These are phyloP conservation scores for Fraxinus dipetala DNA, from an alignment of 305 asterid genomes.

Conservation along the genomic window DNA sequence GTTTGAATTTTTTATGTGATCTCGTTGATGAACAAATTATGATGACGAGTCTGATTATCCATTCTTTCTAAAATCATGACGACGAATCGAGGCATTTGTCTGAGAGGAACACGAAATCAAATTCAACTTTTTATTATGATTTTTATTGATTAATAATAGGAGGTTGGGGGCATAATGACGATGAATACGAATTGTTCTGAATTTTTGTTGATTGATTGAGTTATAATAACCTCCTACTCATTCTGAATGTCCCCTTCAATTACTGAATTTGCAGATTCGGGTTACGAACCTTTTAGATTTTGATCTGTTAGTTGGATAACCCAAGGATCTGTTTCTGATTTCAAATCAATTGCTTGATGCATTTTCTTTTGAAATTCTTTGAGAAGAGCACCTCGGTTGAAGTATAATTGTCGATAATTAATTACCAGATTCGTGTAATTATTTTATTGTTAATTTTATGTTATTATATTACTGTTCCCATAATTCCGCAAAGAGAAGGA, in stretches of 20 bases:
- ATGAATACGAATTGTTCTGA: background rate
- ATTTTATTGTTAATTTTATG: background rate
- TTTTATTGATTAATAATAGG: background rate
- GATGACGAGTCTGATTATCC: constrained; percentile 18
- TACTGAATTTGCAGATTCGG: background rate
- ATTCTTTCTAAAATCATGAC: constrained; percentile 15
- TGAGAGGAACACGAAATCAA: constrained; percentile 36
- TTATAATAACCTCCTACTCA: constrained; percentile 23
- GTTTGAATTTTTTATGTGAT: background rate
- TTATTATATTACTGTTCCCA: background rate
- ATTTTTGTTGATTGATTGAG: background rate
- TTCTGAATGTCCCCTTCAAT: constrained; percentile 22
- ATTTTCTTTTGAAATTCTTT: background rate
- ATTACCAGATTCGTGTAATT: background rate
- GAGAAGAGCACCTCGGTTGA: too few species aligned
- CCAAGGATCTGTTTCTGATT: background rate
- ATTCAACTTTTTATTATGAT: too few species aligned
- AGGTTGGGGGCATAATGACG: constrained; percentile 5
- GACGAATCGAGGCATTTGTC: constrained; percentile 52
- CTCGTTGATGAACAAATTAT: constrained; percentile 4
- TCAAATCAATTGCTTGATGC: background rate
- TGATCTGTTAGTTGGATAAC: background rate
- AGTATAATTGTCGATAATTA: too few species aligned
- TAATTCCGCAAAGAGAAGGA: background rate
- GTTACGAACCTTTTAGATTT: background rate